Evolutionary conservation across 352 stramenopile species (phyloP), one percentile per base, ranked within the genome.

Genomic region (Globisporangium emineosum): DNA sequence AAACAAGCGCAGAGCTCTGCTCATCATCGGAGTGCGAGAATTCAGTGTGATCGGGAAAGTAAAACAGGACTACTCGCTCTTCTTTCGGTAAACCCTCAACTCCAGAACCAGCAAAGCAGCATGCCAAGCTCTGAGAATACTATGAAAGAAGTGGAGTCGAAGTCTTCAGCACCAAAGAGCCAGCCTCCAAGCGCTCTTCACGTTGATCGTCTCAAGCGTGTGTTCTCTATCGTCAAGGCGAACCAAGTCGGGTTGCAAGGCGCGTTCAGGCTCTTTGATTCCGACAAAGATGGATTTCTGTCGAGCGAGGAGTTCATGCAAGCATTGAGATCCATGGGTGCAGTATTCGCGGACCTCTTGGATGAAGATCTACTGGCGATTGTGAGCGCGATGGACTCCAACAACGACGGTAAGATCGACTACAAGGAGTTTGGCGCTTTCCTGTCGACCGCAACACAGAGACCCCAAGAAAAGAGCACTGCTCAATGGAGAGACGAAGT

Each of bases 21-120:
- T 27, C 19, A 30, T 5, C 29, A 74, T 35, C 64, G 43, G 58
- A 65, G 62, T n/a, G 71, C 79, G 1, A 64, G 79, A 1, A 92
- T 92, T 49, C 64, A 71, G 17, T 92, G 83, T 23, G 83, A 90
- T 58, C 52, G 72, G 8, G 67, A 86, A 10, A 63, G 67, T 0
- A 78, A 67, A 47, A 76, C 70, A 9, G 81, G 81, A 9, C 64
- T 92, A 2, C 65, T 82, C 9, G 81, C 78, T 3, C 43, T 92
- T 10, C 64, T 92, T 5, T 88, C 83, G 0, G 62, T 90, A 5
- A 66, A 72, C 5, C 67, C 64, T 27, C 69, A 68, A 15, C 23
- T 55, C 2, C 50, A 57, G n/a, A 23, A 27, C 13, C 19, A 50
- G 52, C 45, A 52, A 17, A 9, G 29, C 12, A 23, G 33, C 23